Conservation (phyloP, 768 basidiomycete species). For the Pholiota molesta region DNA sequence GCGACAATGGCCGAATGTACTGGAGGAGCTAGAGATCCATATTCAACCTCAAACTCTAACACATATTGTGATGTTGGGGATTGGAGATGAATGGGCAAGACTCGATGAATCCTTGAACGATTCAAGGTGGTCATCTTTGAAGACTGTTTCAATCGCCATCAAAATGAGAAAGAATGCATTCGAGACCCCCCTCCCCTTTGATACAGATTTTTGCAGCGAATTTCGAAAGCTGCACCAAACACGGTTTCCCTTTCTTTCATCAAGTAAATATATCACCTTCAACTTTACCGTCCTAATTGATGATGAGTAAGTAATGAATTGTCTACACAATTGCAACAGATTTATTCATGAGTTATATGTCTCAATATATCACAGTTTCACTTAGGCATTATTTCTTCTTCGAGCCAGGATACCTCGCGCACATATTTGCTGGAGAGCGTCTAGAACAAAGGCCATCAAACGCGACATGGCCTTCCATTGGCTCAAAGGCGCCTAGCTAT, state of each 20-base stretch:
- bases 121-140: not conserved
- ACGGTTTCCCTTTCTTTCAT: not conserved
- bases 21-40: not conserved
- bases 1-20: not conserved
- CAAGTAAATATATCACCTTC: not conserved
- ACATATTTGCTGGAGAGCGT: no score
- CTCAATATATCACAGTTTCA: no score
- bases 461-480: no score
- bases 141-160: not conserved
- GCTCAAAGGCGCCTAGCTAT: not conserved
- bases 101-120: not conserved
- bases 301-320: no score
- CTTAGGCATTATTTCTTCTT: no score
- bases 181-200: not conserved
- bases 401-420: no score
- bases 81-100: not conserved
- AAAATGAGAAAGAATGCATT: not conserved
- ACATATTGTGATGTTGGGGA: not conserved
- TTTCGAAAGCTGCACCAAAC: not conserved
- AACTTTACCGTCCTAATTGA: no score
- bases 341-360: no score
- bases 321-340: no score
- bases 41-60: not conserved
- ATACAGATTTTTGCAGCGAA: not conserved
- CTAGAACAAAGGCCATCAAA: not conserved